phyloP scores from a whole-genome alignment of 2,329 filamentous ascomycete genomes.

The Apiospora arundinis region DNA sequence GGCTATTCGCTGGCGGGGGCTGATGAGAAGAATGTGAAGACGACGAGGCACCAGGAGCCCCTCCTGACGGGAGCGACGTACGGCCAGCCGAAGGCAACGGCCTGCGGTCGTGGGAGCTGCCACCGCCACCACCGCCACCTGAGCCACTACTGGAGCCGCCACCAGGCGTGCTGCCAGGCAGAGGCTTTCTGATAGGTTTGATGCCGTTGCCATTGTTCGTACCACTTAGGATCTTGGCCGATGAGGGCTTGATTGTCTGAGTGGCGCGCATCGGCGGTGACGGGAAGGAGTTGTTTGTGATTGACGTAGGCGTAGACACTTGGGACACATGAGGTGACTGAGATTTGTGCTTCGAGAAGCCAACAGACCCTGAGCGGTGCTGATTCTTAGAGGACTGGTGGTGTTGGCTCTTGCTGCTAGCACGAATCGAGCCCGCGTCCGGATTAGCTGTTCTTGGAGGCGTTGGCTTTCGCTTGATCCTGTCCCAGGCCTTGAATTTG shows the following conservation, averaged over 20 bases:
- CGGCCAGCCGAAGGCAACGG: constrained; percentile 31
- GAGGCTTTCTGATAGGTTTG: constrained; percentile 34
- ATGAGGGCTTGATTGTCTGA: neutral
- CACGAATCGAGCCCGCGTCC: constrained; percentile 37
- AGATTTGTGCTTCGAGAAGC: constrained; percentile 11
- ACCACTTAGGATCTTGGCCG: constrained; percentile 8
- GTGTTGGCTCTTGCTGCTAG: constrained; percentile 35
- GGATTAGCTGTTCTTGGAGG: constrained; percentile 23
- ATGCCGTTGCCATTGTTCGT: constrained; percentile 26
- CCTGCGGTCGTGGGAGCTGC: constrained; percentile 21
- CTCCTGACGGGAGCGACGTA: constrained; percentile 21
- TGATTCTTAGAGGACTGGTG: constrained; percentile 25
- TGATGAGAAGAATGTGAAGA: neutral
- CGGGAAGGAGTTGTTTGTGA: constrained; percentile 16
- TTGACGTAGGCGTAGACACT: constrained; percentile 23
- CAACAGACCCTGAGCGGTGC: constrained; percentile 12
- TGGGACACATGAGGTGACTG: constrained; percentile 21
- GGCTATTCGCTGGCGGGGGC: constrained; percentile 27
- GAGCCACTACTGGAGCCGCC: neutral
- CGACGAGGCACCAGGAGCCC: constrained; percentile 23
- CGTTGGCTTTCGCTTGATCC: constrained; percentile 30
- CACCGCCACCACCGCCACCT: neutral
- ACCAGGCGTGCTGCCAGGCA: constrained; percentile 21
- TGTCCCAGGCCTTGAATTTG: constrained; percentile 39
- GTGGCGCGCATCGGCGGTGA: constrained; percentile 16